phyloP scores from a whole-genome alignment of 495 filamentous ascomycete genomes.

The Xylaria sp. region DNA sequence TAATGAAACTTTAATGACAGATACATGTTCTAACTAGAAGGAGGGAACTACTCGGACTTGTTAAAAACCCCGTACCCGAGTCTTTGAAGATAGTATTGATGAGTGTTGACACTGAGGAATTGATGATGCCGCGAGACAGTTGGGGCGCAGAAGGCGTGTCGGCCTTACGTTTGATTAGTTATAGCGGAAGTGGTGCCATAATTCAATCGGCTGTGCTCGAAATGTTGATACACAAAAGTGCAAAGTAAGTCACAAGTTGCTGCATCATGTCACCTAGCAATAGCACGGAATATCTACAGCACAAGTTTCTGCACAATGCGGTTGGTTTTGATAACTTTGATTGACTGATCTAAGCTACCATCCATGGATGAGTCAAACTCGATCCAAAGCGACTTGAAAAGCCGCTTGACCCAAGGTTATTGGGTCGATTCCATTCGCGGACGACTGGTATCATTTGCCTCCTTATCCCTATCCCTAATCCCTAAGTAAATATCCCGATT shows the following conservation, averaged over 20 bases:
- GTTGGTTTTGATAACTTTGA: constrained; percentile 10
- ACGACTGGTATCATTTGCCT: constrained; percentile 7
- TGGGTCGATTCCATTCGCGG: background rate
- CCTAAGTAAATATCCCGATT: background rate
- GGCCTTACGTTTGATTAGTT: background rate
- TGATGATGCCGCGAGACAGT: background rate
- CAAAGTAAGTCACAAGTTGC: background rate
- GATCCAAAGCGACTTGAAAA: background rate
- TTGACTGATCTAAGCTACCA: constrained; percentile 7
- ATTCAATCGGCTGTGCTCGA: background rate
- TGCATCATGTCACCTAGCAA: background rate
- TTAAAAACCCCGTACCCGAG: background rate
- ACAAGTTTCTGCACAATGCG: background rate
- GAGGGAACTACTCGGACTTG: background rate
- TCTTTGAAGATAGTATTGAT: too few species aligned
- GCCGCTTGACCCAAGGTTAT: background rate
- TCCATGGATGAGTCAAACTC: background rate
- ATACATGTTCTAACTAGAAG: background rate
- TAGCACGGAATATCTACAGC: background rate
- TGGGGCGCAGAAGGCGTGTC: background rate
- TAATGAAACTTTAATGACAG: background rate
- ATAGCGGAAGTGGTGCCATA: background rate
- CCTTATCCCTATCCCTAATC: background rate
- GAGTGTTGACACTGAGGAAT: background rate
- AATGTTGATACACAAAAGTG: background rate